Conservation (phyloP, 306 rosid genomes). For the Dryas alaskensis region DNA sequence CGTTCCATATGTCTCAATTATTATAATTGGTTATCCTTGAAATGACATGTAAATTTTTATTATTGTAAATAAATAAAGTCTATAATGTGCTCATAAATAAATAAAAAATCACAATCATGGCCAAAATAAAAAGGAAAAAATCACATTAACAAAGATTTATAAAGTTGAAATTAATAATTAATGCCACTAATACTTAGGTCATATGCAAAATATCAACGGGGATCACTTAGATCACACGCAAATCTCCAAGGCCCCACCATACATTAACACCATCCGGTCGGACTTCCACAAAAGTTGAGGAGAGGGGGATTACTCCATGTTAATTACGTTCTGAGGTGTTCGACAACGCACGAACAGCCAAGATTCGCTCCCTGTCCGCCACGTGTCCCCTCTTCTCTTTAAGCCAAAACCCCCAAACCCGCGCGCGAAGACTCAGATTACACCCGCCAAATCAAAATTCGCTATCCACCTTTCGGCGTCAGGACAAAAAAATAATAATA, state of each 20-base stretch:
- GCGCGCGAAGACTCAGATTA: constrained; percentile 17
- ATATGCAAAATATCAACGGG: background rate
- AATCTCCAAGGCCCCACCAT: background rate
- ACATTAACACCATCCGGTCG: background rate
- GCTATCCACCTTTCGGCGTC: constrained; percentile 34
- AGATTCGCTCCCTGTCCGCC: constrained; percentile 27
- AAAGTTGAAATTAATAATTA: too few species aligned
- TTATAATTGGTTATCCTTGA: too few species aligned
- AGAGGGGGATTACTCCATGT: too few species aligned
- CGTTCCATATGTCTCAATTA: too few species aligned
- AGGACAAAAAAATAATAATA: background rate
- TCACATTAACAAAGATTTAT: too few species aligned
- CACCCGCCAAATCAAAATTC: constrained; percentile 33
- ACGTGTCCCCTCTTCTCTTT: constrained; percentile 36
- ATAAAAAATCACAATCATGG: too few species aligned
- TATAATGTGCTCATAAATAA: too few species aligned
- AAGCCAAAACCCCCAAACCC: constrained; percentile 7
- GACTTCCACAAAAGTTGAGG: too few species aligned
- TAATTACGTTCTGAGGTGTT: background rate
- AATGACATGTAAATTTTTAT: too few species aligned
- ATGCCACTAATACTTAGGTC: too few species aligned
- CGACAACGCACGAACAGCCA: constrained; percentile 22
- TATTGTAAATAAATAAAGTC: too few species aligned
- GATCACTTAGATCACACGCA: background rate
- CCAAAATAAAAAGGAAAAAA: too few species aligned